Conservation (phyloP, 257 asterid genomes). For the Solanum dulcamara region DNA sequence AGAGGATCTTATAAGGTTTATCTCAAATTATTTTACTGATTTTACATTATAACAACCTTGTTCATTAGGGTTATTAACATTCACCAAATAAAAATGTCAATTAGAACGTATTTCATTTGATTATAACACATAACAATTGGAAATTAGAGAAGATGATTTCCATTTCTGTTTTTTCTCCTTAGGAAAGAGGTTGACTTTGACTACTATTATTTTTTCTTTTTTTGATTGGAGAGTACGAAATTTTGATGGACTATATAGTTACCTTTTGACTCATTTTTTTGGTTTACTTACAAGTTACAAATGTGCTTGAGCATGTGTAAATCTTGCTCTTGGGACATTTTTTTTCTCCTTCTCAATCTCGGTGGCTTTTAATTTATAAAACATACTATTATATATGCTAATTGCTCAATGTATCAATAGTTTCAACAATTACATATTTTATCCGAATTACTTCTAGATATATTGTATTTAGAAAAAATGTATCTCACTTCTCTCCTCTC, state of each 20-base stretch:
- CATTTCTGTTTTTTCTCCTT: background rate
- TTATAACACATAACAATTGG: background rate
- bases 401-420: no score
- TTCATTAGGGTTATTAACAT: background rate
- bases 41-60: background rate
- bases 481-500: background rate
- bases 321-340: no score
- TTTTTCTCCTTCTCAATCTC: no score
- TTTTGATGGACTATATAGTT: background rate
- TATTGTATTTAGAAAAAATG: no score
- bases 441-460: no score
- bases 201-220: no score
- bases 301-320: background rate
- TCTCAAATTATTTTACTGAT: background rate
- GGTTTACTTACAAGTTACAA: background rate
- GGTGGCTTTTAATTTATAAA: no score
- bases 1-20: background rate
- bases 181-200: background rate
- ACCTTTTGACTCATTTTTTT: background rate
- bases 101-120: background rate
- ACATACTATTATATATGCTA: no score
- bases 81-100: background rate
- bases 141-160: background rate
- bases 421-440: no score
- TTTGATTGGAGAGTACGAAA: background rate